phyloP scores from a whole-genome alignment of 495 filamentous ascomycete species.

The Podospora conica region DNA sequence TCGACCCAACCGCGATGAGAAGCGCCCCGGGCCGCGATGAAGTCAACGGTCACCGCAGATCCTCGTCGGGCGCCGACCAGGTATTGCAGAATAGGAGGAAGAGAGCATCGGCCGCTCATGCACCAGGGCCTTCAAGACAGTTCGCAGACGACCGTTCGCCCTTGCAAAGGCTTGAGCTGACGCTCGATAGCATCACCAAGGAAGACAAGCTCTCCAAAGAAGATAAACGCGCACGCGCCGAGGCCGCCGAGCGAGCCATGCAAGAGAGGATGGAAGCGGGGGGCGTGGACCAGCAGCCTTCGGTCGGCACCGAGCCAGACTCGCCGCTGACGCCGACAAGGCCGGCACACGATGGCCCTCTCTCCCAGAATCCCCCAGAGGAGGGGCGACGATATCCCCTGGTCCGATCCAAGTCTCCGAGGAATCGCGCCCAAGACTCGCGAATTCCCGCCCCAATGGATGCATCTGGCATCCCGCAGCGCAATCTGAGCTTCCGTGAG shows the following conservation, averaged over 20 bases:
- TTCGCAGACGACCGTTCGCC: conserved; percentile 79
- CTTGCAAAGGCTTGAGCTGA: conserved; percentile 83
- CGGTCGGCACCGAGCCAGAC: conserved; percentile 1
- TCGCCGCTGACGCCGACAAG: conserved; percentile 19
- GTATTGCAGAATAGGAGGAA: conserved; percentile 21
- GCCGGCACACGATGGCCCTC: conserved; percentile 25
- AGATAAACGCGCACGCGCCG: conserved; percentile 74
- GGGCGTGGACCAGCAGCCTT: conserved; percentile 6
- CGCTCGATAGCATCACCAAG: conserved; percentile 58
- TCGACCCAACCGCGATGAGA: conserved; percentile 15
- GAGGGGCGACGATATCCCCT: conserved; percentile 26
- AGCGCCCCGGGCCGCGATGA: conserved; percentile 10
- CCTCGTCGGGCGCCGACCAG: conserved; percentile 28
- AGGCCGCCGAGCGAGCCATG: conserved; percentile 59
- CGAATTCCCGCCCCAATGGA: conserved; percentile 19
- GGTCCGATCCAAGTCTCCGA: conserved; percentile 21
- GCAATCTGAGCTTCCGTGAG: conserved; percentile 47
- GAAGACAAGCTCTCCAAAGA: conserved; percentile 63
- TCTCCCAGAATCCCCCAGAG: conserved; percentile 33
- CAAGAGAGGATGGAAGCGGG: conserved; percentile 41
- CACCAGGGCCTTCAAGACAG: conserved; percentile 35
- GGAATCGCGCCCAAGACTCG: conserved; percentile 25
- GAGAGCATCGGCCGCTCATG: conserved; percentile 16
- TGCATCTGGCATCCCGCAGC: conserved; percentile 33
- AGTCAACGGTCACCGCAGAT: conserved; percentile 21